Base-by-base conservation (phyloP, 2,329 filamentous ascomycete genomes). In the Talaromyces funiculosus region DNA sequence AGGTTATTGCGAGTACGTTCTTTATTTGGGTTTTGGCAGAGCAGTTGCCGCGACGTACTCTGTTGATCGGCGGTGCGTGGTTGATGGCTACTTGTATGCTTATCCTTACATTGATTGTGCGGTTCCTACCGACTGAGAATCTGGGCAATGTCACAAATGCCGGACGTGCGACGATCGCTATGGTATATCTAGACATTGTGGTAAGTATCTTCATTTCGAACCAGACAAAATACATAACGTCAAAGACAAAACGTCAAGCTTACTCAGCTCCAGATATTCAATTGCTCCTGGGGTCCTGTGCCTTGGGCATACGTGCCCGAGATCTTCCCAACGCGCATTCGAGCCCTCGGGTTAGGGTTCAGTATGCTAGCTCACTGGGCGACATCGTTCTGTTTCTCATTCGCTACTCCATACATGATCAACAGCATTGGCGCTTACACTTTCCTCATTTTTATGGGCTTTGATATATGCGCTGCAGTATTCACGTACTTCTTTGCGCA, bases 401-500 rank as follows among this genome's bases (percentile, higher is more conserved):
- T 71, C 51, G 65, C 70, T 35, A 71, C 67, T 59, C 68, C 68
- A 7, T 68, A 72, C 53, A 75, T 77, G 9, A 73, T 80, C n/a
- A 65, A 69, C 1, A 78, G 79, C 53, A 73, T 81, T 3, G 65
- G 76, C 73, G 49, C 80, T 72, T 64, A 81, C 77, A 68, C 74
- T 74, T 14, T 81, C 75, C 60, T 75, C 65, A 64, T 73, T 66
- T 67, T 75, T 64, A 73, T 70, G 61, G 68, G 69, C 24, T 76
- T 78, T 6, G 78, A 78, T 59, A 77, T 3, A 18, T 78, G 7
- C 78, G 76, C 38, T 69, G 77, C 10, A 33, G 78, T 45, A 2
- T 85, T 82, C 78, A 77, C 78, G 0, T 84, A 76, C 61, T 83
- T 82, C 67, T 77, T 81, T 2, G 72, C 84, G 8, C 81, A 81